Base-by-base conservation (phyloP, 2,329 filamentous ascomycete genomes). In the Cadophora luteo-olivacea region DNA sequence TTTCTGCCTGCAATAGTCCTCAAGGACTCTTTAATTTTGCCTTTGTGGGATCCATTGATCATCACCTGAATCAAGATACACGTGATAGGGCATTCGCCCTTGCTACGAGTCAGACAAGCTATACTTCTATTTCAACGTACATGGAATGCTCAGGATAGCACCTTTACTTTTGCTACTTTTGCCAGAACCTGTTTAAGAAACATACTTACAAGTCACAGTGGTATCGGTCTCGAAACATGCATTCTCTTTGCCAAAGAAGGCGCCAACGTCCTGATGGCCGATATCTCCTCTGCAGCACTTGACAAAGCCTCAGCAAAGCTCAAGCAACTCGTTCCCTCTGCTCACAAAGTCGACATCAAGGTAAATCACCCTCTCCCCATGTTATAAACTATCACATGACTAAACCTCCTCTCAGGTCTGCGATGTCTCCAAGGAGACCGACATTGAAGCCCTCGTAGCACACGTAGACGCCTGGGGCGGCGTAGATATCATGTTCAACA, bases 401-500 rank as follows among this genome's bases (percentile, higher is more conserved):
- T 70, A 49, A 74, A 38, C 32, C 58, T 41, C 24, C 36, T 55
- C 7, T 3, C 52, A 78, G 74, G 70, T 86, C 71, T 87, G 86
- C 77, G 90, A 93, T 76, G 91, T 93, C 45, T 89, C 89, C 74
- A 91, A 90, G 76, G 91, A 93, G 77, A 78, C 84, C 36, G 85
- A 91, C 25, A 84, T 93, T 22, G 80, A 88, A 72, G 84, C 85
- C 19, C 84, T 88, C 71, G 82, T 93, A 33, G 86, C 86, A 60
- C 81, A 85, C 19, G 80, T 91, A 38, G 91, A 93, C 75, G 79
- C 84, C 29, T 91, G 89, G 88, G 91, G 91, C 71, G 91, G 91
- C 49, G 79, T 91, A 0, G 91, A 93, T 75, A 84, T 93, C 75
- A 89, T 93, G 74, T 93, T 93, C 85, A 93, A 93, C 83, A 93